phyloP scores from a whole-genome alignment of 345 rosid species.

The Salix brachista region DNA sequence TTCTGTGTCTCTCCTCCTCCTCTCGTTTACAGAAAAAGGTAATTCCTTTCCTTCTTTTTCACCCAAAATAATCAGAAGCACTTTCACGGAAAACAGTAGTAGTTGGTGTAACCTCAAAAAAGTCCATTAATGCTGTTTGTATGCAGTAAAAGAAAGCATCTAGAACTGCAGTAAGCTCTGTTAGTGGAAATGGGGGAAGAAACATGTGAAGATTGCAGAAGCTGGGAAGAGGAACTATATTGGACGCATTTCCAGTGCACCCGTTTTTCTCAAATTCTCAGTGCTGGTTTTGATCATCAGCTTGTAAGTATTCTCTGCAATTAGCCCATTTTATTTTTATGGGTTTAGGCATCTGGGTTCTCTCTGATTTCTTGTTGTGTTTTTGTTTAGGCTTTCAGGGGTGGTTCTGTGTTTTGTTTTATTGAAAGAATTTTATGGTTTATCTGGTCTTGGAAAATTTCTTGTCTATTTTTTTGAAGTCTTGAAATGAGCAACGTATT shows the following conservation, averaged over 20 bases:
- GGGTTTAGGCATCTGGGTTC: neutral
- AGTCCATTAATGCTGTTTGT: neutral
- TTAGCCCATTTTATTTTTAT: neutral
- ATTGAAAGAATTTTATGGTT: neutral
- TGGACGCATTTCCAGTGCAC: slow-evolving; percentile 68
- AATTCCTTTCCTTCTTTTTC: neutral
- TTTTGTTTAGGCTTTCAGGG: neutral
- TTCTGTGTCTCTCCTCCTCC: neutral
- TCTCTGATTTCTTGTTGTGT: neutral
- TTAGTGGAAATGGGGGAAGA: slow-evolving; percentile 39
- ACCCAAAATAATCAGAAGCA: neutral
- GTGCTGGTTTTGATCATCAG: slow-evolving; percentile 41
- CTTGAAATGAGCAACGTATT: neutral
- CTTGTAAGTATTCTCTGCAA: slow-evolving; percentile 36
- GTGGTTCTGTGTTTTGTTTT: neutral
- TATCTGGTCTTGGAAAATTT: neutral
- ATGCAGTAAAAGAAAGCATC: neutral
- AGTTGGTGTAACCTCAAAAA: neutral
- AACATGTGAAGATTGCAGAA: slow-evolving; percentile 41
- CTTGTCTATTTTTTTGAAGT: too few species aligned
- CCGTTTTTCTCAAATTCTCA: slow-evolving; percentile 60
- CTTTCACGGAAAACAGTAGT: neutral
- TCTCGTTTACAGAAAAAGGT: neutral
- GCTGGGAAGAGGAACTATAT: slow-evolving; percentile 70
- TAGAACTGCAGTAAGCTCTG: neutral